Base-by-base conservation (phyloP, 1,284 basidiomycete genomes). In the Melampsora americana region DNA sequence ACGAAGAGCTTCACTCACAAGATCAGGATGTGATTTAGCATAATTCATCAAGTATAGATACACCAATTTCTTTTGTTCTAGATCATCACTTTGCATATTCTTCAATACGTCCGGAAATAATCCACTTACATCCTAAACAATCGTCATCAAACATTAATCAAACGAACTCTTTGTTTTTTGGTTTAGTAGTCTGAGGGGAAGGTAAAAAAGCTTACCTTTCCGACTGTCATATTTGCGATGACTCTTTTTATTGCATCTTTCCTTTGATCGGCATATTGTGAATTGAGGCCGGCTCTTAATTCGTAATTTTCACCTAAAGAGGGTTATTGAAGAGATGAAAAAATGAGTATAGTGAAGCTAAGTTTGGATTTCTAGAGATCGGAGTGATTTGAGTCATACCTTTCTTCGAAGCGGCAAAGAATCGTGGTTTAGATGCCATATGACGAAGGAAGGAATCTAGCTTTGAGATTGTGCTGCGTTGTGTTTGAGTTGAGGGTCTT, bases 21-120 rank as follows among this genome's bases (percentile, higher is more conserved):
- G 90, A 77, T 95, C 92, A 62, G 92, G 90, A 82, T 92, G 92
- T 65, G 90, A 87, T 77, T 91, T 88, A 64, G 92, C 93, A 82
- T 96, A 96, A 85, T 92, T 95, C 81, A 95, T 89, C 75, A 96
- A 88, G 84, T 92, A 96, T 56, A 94, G 87, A 84, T 94, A 94
- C 65, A 93, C 91, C 91, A 93, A 92, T 95, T 85, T 85, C 80
- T 85, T 85, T 80, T 84, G 84, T 79, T 85, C 84, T 50, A 85
- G 79, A 76, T 85, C 84, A 66, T 85, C 84, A 53, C 84, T 85
- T 84, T 85, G 84, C 84, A 97, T 97, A 84, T 98, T 98, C 87
- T 98, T 98, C 82, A 99, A 89, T 30, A 99, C 95, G 84, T 97
- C 93, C 80, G 44, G 42, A 11, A 61, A 35, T 62, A 59, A 60